Base-by-base conservation (phyloP, 2,329 filamentous ascomycete genomes). In the Cryphonectria japonica region DNA sequence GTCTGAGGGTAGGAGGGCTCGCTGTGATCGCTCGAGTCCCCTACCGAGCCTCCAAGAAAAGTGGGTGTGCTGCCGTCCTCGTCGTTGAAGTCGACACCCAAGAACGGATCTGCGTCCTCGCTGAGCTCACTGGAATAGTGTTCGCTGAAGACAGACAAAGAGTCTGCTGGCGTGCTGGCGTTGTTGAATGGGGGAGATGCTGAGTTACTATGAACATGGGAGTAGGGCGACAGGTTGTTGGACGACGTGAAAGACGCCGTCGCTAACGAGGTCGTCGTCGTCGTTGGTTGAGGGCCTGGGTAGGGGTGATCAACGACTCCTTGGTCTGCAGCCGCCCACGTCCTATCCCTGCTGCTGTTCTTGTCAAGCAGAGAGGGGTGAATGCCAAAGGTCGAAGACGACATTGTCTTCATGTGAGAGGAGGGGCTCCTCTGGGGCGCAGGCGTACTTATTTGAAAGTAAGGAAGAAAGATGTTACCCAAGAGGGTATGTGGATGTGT, bases 31-130 rank as follows among this genome's bases (percentile, higher is more conserved):
- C 70, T 70, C 14, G 54, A 63, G n/a, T 70, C 66, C 41, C 26
- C 63, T 34, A 41, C 13, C 29, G 29, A 46, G 11, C 19, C 63
- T 14, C 64, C 57, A 13, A 54, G 57, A n/a, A 74, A 68, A 74
- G 63, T 72, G 19, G 85, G 84, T 1, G 80, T 81, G 65, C 80
- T 81, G 57, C 77, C 80, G 26, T 84, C 81, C 52, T 80, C 77
- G 76, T 80, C 77, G 76, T 80, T 80, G 73, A 87, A 87, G 77
- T 86, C 80, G 71, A 83, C 79, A 69, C 83, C 84, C 69, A 85
- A 85, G 79, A 87, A 87, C 19, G 85, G 83, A 73, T 89, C 86
- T 70, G 83, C 81, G 65, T 80, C 75, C 60, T 84, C 82, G 72
- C 81, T 79, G 74, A 80, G 82, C 73, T 87, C 84, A 78, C 85